A percentile compares a stretch with the other conserved stretches of the same genome.
Conservation (phyloP, 2,329 filamentous ascomycete genomes). For the Didymella arachidicola region DNA sequence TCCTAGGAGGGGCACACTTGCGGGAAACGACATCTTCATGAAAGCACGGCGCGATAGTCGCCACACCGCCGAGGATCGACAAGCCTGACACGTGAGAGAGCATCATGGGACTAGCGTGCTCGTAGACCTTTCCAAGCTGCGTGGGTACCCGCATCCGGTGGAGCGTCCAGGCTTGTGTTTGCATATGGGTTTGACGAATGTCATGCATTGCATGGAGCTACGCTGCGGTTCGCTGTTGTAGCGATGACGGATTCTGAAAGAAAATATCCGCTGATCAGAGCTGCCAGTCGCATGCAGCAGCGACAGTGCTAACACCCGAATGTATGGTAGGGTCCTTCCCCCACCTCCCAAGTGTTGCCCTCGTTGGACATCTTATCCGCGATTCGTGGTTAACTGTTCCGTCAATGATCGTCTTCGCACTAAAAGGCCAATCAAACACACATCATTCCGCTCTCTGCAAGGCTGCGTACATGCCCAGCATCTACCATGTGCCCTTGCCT, state of each 20-base stretch:
- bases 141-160: slow-evolving; percentile 4
- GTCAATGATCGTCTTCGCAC: slow-evolving; percentile 13
- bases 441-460: slow-evolving; percentile 4
- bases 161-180: slow-evolving; percentile 8
- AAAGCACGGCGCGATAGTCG: slow-evolving; percentile 20
- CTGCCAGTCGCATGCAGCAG: background rate
- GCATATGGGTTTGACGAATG: slow-evolving; percentile 5
- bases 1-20: slow-evolving; percentile 11
- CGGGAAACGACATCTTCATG: slow-evolving; percentile 10
- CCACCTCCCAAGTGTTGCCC: slow-evolving; percentile 1
- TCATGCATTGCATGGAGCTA: slow-evolving; percentile 17
- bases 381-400: slow-evolving; percentile 8
- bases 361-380: background rate
- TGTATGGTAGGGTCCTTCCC: slow-evolving; percentile 8
- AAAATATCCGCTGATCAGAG: background rate
- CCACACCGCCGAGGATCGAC: slow-evolving; percentile 23
- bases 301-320: background rate
- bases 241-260: background rate
- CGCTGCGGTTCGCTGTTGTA: slow-evolving; percentile 1
- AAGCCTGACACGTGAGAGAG: slow-evolving; percentile 6
- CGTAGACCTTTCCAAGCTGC: slow-evolving; percentile 7
- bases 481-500: background rate
- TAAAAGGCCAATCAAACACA: slow-evolving; percentile 18
- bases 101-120: background rate
- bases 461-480: slow-evolving; percentile 10